phyloP scores from a whole-genome alignment of 192 early-diverging fungal genomes.

The Funneliformis geosporum region DNA sequence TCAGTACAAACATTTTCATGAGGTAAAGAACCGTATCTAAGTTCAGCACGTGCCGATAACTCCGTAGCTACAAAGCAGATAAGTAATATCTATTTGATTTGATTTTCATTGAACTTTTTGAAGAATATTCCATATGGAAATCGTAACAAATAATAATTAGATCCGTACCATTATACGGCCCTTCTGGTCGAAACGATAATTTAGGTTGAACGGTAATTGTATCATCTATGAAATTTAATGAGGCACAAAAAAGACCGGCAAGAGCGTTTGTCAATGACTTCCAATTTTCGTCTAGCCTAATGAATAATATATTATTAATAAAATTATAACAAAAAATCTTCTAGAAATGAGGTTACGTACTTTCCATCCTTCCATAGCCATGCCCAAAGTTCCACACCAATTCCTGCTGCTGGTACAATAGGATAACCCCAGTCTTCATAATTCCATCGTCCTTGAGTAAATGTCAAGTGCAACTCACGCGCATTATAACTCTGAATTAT shows the following conservation, averaged over 20 bases:
- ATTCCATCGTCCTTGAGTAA: conserved; percentile 90
- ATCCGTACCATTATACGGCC: conserved; percentile 40
- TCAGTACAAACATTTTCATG: conserved; percentile 97
- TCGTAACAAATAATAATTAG: not conserved
- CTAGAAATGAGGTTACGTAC: not conserved
- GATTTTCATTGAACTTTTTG: not conserved
- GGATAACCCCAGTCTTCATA: conserved; percentile 76
- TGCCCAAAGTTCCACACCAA: conserved; percentile 77
- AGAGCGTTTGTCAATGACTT: conserved; percentile 85
- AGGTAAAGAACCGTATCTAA: conserved; percentile 81
- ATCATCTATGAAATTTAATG: conserved; percentile 90
- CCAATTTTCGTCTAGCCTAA: conserved; percentile 76
- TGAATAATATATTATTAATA: not conserved
- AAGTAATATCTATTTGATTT: not conserved
- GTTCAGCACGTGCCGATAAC: conserved; percentile 26
- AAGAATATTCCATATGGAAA: not conserved
- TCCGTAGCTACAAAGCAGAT: conserved; percentile 16
- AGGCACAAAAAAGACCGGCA: conserved; percentile 94
- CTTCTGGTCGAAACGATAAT: conserved; percentile 55
- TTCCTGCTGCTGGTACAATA: conserved; percentile 59
- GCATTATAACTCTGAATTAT: conserved; percentile 75
- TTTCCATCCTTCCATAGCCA: conserved; percentile 55
- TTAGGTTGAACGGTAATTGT: conserved; percentile 67
- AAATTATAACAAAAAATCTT: not conserved
- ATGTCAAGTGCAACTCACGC: conserved; percentile 79